Conservation (phyloP, 2,329 filamentous ascomycete genomes). For the Aureobasidium sp. region DNA sequence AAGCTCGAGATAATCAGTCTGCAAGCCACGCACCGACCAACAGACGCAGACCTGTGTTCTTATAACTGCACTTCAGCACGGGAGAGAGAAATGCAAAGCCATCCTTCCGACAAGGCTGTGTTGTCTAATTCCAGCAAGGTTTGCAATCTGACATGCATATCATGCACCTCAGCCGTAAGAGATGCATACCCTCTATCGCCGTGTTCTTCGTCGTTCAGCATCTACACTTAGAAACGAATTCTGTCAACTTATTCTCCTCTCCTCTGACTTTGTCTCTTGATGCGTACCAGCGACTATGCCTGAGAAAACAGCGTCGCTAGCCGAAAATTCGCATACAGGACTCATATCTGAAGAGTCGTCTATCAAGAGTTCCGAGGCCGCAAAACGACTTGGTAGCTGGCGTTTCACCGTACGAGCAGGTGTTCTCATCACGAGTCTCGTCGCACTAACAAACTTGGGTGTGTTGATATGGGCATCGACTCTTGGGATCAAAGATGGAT, state of each 20-base stretch:
- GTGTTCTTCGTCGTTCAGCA: background rate
- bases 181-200: background rate
- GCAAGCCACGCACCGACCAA: no score
- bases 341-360: background rate
- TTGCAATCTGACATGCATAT: background rate
- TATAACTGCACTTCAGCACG: no score
- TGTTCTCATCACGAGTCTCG: background rate
- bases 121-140: background rate
- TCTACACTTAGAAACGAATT: background rate
- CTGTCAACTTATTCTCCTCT: no score
- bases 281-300: background rate
- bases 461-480: background rate
- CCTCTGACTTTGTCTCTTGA: background rate
- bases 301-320: background rate
- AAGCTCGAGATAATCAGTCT: no score
- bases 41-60: no score
- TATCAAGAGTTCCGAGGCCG: background rate
- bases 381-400: background rate
- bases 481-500: background rate
- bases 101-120: background rate
- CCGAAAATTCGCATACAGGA: background rate
- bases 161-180: background rate
- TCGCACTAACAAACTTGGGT: background rate
- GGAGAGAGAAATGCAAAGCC: no score
- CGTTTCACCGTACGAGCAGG: background rate